These are phyloP conservation scores for Nidularia pulvinata DNA, from an alignment of 768 basidiomycete species.

Conservation along the genomic window DNA sequence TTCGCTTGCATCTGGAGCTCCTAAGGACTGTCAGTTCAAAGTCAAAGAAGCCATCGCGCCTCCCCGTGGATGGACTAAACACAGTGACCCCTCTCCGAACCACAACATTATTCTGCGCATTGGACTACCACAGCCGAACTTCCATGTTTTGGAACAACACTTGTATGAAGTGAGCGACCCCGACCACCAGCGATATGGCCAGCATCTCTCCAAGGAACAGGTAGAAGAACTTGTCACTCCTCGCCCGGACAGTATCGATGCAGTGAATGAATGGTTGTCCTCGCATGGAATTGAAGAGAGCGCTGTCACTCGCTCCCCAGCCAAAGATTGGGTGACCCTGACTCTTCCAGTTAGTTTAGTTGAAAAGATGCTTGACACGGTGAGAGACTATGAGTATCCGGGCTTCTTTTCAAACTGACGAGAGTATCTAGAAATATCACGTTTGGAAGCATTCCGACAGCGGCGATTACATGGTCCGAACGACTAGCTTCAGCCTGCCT, in stretches of 20 bases:
- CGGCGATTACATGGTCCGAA: constrained; percentile 59
- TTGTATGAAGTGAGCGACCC: constrained; percentile 61
- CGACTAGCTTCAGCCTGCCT: constrained; percentile 71
- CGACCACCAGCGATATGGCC: constrained; percentile 49
- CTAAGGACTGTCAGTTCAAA: background rate
- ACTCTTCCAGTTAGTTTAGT: constrained; percentile 56
- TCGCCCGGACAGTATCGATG: constrained; percentile 44
- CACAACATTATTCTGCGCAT: constrained; percentile 55
- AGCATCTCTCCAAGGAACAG: constrained; percentile 62
- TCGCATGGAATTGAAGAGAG: constrained; percentile 50
- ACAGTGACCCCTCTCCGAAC: constrained; percentile 34
- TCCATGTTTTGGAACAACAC: constrained; percentile 45
- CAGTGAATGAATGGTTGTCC: constrained; percentile 63
- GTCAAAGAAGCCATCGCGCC: constrained; percentile 47
- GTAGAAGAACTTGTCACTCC: constrained; percentile 65
- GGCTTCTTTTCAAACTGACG: no score
- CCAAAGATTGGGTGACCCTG: constrained; percentile 69
- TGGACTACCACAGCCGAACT: constrained; percentile 53
- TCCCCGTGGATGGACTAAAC: constrained; percentile 42
- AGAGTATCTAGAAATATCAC: constrained; percentile 53
- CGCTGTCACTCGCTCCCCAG: constrained; percentile 53
- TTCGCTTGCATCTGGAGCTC: background rate
- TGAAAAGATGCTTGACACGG: constrained; percentile 71
- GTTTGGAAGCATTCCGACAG: constrained; percentile 55
- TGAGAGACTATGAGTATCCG: constrained; percentile 20